These are phyloP conservation scores for Colletotrichum musae DNA, from an alignment of 2,329 filamentous ascomycete species.

Conservation along the genomic window DNA sequence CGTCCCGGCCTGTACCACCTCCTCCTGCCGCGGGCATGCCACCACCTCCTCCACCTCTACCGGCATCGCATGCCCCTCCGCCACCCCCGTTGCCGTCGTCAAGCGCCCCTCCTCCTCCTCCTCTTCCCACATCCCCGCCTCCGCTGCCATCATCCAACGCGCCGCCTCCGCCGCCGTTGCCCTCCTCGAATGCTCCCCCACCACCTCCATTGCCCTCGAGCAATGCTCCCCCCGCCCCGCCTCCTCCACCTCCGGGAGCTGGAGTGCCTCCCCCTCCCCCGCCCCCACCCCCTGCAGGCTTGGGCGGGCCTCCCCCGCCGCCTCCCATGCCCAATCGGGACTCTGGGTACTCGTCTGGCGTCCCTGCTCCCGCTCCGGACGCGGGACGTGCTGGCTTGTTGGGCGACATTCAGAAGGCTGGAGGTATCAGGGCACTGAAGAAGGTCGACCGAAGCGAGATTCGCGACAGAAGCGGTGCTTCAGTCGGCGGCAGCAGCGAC, in stretches of 20 bases:
- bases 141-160: slow-evolving; percentile 33
- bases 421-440: slow-evolving; percentile 77
- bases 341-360: slow-evolving; percentile 70
- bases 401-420: slow-evolving; percentile 80
- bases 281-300: slow-evolving; percentile 52
- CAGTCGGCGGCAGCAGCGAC: slow-evolving; percentile 61
- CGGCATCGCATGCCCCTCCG: slow-evolving; percentile 49
- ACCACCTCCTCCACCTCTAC: slow-evolving; percentile 55
- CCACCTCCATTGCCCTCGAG: slow-evolving; percentile 56
- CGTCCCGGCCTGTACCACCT: slow-evolving; percentile 66
- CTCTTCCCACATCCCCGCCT: slow-evolving; percentile 48
- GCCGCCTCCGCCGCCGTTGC: slow-evolving; percentile 55
- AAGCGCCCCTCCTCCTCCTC: slow-evolving; percentile 53
- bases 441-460: slow-evolving; percentile 82
- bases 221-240: slow-evolving; percentile 51
- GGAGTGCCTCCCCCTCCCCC: slow-evolving; percentile 53
- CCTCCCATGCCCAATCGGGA: slow-evolving; percentile 71
- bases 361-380: slow-evolving; percentile 62
- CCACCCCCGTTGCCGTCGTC: slow-evolving; percentile 48
- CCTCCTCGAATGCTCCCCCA: slow-evolving; percentile 51
- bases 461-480: slow-evolving; percentile 78
- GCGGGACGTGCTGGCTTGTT: slow-evolving; percentile 72
- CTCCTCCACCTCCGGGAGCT: slow-evolving; percentile 57
- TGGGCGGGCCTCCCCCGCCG: slow-evolving; percentile 63
- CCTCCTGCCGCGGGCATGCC: slow-evolving; percentile 61